A percentile compares a stretch with the other conserved stretches of the same genome.
These are phyloP conservation scores for Kwoniella shandongensis DNA, from an alignment of 768 basidiomycete species.

Conservation along the genomic window DNA sequence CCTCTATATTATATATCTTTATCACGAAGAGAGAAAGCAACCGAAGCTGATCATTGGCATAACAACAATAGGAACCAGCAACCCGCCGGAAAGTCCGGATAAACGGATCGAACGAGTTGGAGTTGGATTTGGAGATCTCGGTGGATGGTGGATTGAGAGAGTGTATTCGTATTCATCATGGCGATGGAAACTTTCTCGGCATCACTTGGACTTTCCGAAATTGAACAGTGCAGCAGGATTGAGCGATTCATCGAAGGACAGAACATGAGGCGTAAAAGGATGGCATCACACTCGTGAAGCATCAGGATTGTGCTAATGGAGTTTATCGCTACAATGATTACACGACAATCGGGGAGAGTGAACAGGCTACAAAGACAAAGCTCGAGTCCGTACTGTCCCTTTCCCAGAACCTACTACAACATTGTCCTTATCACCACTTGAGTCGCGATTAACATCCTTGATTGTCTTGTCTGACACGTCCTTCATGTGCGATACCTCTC, in stretches of 20 bases:
- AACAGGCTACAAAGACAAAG: constrained; percentile 34
- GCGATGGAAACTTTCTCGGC: constrained; percentile 11
- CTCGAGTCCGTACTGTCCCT: constrained; percentile 31
- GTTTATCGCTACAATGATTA: too few relatives aligned
- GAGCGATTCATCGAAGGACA: too few relatives aligned
- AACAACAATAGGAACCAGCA: constrained; percentile 48
- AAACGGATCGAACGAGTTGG: constrained; percentile 22
- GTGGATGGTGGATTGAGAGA: constrained; percentile 3
- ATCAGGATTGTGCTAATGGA: too few relatives aligned
- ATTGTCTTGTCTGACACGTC: constrained; percentile 15
- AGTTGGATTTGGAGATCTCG: not conserved
- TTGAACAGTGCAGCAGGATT: too few relatives aligned
- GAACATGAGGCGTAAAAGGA: too few relatives aligned
- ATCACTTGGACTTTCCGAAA: not conserved
- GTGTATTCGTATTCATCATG: constrained; percentile 11
- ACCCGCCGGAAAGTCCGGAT: constrained; percentile 54
- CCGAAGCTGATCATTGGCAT: constrained; percentile 16
- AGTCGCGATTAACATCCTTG: constrained; percentile 2
- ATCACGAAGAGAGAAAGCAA: not conserved
- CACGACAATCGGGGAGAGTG: too few relatives aligned
- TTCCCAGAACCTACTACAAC: constrained; percentile 5
- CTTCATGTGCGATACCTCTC: constrained; percentile 8
- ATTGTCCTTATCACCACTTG: not conserved
- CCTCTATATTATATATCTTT: constrained; percentile 1
- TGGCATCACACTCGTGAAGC: too few relatives aligned